Evolutionary conservation across 75 land plant species (phyloP).

Genomic region (Isoetes taiwanensis): DNA sequence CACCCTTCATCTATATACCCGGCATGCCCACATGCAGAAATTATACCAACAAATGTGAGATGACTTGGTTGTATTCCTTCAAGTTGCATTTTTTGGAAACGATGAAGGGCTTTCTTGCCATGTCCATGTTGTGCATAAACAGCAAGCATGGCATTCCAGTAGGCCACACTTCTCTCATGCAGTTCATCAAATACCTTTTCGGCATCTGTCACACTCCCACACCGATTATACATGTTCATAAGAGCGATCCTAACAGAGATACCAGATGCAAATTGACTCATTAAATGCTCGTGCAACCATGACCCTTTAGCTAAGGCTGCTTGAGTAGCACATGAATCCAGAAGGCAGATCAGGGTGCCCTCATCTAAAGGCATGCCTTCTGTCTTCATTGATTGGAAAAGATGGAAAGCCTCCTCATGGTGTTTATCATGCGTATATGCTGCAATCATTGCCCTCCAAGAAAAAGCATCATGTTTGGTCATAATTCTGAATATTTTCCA

Average conservation of each 20-base stretch:
- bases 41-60: background rate
- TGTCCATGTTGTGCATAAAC: background rate
- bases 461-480: background rate
- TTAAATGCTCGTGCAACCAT: background rate
- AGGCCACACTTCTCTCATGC: background rate
- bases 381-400: background rate
- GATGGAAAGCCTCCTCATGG: background rate
- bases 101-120: background rate
- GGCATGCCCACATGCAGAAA: background rate
- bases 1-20: background rate
- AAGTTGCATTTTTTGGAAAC: background rate
- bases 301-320: background rate
- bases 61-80: background rate
- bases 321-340: background rate
- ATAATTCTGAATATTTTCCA: background rate
- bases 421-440: background rate
- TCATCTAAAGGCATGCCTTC: background rate
- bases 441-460: background rate
- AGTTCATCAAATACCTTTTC: background rate
- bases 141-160: background rate
- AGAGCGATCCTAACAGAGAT: slow-evolving; percentile 2
- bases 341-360: background rate
- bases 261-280: too few relatives aligned
- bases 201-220: background rate
- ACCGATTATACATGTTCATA: background rate